phyloP scores from a whole-genome alignment of 495 filamentous ascomycete genomes.

The Tuber microsphaerosporum region DNA sequence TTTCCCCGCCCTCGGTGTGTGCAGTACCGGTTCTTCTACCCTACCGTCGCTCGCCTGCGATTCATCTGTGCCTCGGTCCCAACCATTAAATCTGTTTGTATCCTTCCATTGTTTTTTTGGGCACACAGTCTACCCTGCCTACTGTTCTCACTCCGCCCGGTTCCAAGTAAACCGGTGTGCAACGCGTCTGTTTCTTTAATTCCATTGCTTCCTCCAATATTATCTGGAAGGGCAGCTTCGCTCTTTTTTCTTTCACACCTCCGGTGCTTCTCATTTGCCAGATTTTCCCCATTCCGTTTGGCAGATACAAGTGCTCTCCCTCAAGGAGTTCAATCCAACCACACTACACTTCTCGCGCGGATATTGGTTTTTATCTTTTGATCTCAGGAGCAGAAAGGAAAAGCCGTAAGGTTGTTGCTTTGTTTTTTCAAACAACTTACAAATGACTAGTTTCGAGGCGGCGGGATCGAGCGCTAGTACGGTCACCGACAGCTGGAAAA shows the following conservation, averaged over 20 bases:
- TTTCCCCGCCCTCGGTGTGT: neutral
- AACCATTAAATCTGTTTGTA: neutral
- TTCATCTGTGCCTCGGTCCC: neutral
- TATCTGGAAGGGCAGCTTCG: neutral
- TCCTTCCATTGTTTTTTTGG: neutral
- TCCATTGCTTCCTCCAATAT: neutral
- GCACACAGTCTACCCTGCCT: neutral
- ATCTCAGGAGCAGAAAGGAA: neutral
- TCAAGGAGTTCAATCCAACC: neutral
- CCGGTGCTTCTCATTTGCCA: neutral
- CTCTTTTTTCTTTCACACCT: neutral
- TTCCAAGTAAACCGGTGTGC: neutral
- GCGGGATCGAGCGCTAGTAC: conserved; percentile 8
- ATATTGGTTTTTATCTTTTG: neutral
- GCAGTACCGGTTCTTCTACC: neutral
- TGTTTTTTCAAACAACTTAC: conserved; percentile 4
- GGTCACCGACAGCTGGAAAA: conserved; percentile 27
- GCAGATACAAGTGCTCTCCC: neutral
- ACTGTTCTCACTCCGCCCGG: neutral
- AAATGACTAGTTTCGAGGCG: neutral
- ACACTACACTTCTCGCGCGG: neutral
- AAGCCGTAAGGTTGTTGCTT: neutral
- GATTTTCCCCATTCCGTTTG: neutral
- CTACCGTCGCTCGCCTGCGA: neutral
- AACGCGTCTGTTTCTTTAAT: neutral